phyloP scores from a whole-genome alignment of 768 basidiomycete species.

The Podaxis sp. region DNA sequence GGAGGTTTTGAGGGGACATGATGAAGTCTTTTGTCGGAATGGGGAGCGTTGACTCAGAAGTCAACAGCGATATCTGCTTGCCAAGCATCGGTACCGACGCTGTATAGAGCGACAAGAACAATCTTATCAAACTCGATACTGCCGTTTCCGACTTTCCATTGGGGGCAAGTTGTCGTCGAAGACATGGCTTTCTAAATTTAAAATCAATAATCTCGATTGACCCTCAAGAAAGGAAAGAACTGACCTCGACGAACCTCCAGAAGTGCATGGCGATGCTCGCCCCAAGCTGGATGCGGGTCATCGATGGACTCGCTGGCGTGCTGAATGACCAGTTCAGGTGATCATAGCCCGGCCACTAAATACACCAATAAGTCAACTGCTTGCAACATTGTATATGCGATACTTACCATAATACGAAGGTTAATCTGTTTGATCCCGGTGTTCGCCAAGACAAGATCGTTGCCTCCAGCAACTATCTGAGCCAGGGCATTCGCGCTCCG shows the following conservation, averaged over 20 bases:
- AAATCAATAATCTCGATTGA: neutral
- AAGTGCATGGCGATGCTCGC: slow-evolving; percentile 14
- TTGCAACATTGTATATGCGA: neutral
- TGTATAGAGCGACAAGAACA: slow-evolving; percentile 41
- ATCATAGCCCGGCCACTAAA: slow-evolving; percentile 17
- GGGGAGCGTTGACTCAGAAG: neutral
- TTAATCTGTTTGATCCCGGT: slow-evolving; percentile 25
- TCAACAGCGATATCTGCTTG: slow-evolving; percentile 52
- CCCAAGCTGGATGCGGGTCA: slow-evolving; percentile 16
- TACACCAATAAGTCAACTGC: neutral
- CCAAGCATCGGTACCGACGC: slow-evolving; percentile 45
- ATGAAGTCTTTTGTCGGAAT: neutral
- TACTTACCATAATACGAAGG: neutral
- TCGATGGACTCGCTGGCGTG: slow-evolving; percentile 14
- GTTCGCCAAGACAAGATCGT: slow-evolving; percentile 38
- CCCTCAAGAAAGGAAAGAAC: neutral
- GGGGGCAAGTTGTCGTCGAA: slow-evolving; percentile 23
- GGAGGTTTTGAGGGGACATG: neutral
- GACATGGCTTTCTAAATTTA: slow-evolving; percentile 1
- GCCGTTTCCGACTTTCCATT: slow-evolving; percentile 34
- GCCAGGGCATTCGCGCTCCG: slow-evolving; percentile 35
- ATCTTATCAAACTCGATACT: slow-evolving; percentile 44
- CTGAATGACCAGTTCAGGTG: slow-evolving; percentile 13
- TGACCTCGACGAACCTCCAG: slow-evolving; percentile 15
- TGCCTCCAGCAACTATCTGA: slow-evolving; percentile 38